Base-by-base conservation (phyloP, 1,139 yeast genomes). In the Kodamaea derodonti region DNA sequence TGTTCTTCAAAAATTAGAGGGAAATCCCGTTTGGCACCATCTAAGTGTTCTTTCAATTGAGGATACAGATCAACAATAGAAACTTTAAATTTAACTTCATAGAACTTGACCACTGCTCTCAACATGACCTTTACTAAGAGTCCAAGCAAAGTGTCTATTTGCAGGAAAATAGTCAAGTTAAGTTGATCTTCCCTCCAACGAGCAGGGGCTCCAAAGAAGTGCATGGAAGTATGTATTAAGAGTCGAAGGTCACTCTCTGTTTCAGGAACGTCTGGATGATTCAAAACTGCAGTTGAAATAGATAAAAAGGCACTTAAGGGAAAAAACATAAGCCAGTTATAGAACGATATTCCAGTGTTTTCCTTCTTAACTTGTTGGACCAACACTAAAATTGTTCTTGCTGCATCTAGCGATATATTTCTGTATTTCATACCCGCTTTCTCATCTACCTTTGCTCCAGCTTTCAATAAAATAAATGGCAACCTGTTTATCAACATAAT, bases 261-360 rank as follows among this genome's bases (percentile, higher is more conserved):
- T 8, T 60, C 69, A 1, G 54, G 48, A 12, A 52, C 46, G 3
- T 48, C 47, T 1, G 69, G 66, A 27, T 56, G 51, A 42, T 60
- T 63, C 29, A 67, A 45, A 27, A 65, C 55, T 12, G 59, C 51
- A 0, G 65, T 60, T 4, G 60, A 37, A 2, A 68, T 35, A 20
- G 51, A 55, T 29, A 66, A 49, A 36, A 54, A 63, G 2, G 72
- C 72, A 15, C 60, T 48, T 16, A 60, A 48, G 0, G 70, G 67
- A 38, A 51, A 65, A 35, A 53, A 57, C 24, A 57, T 39, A 20
- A 59, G 41, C 71, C 72, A 65, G 33, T 60, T 61, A 32, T 49
- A 48, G 35, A 53, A 60, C 1, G 66, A 48, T 17, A 50, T 40
- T 0, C 60, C 49, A 0, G 51, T 39, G 7, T 42, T 45, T 4